Conservation (phyloP, 2,329 filamentous ascomycete species). For the Apiospora arundinis region DNA sequence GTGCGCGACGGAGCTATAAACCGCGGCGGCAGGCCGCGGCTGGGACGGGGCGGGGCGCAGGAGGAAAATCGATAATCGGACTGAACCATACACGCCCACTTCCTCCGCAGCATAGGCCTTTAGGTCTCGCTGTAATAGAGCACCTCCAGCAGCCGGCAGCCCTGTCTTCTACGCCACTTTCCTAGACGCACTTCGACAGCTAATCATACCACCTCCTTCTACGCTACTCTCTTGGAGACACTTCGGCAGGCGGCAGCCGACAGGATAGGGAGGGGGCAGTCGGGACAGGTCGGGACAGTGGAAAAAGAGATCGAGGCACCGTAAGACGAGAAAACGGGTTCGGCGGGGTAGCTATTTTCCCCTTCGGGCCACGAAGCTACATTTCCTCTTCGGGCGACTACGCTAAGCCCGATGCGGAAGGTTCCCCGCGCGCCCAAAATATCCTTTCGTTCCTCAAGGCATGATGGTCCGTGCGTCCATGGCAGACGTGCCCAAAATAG, state of each 20-base stretch:
- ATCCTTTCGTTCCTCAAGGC: constrained; percentile 14
- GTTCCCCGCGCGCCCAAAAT: background rate
- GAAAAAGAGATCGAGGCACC: background rate
- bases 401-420: background rate
- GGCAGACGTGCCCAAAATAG: too few species aligned
- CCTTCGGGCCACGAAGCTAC: background rate
- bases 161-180: too few species aligned
- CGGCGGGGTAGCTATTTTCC: background rate
- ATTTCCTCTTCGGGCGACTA: background rate
- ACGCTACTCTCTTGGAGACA: too few species aligned
- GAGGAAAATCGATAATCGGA: background rate
- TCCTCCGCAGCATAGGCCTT: background rate
- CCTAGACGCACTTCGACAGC: too few species aligned
- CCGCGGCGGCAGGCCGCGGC: background rate
- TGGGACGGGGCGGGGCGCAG: background rate
- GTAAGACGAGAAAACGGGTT: background rate
- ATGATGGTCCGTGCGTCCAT: too few species aligned
- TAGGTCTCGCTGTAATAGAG: too few species aligned
- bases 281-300: background rate
- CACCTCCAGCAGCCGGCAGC: too few species aligned
- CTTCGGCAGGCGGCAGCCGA: too few species aligned
- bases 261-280: too few species aligned
- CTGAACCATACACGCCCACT: background rate
- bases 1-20: background rate
- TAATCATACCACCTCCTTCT: too few species aligned